Evolutionary conservation across 2,329 filamentous ascomycete genomes (phyloP).

Genomic region (Leptographium radiaticola): DNA sequence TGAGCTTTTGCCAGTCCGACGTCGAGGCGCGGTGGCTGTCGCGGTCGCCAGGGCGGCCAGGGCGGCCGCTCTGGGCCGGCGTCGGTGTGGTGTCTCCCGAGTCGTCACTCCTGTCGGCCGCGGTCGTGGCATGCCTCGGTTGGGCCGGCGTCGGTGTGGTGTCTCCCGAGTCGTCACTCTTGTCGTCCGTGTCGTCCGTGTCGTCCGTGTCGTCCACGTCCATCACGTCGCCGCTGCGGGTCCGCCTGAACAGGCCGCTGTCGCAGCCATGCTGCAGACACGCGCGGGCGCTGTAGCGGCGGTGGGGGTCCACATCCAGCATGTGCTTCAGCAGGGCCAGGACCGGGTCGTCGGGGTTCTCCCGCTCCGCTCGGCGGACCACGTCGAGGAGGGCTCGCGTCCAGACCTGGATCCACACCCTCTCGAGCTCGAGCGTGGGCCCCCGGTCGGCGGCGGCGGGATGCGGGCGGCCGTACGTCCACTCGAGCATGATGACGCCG

Average conservation of each 20-base stretch:
- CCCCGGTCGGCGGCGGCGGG: too few species aligned
- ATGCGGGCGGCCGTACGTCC: neutral
- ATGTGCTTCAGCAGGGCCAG: neutral
- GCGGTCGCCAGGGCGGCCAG: too few species aligned
- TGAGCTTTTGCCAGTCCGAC: too few species aligned
- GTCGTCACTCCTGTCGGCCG: too few species aligned
- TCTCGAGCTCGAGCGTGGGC: too few species aligned
- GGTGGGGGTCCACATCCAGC: neutral
- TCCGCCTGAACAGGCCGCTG: neutral
- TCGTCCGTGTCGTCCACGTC: neutral
- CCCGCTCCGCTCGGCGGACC: neutral
- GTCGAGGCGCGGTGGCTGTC: too few species aligned
- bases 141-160: too few species aligned
- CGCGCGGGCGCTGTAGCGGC: neutral
- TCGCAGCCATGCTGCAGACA: neutral
- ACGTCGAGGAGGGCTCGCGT: neutral
- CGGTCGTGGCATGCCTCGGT: too few species aligned
- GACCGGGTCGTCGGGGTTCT: neutral
- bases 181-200: too few species aligned
- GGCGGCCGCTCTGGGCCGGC: too few species aligned
- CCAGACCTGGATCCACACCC: neutral
- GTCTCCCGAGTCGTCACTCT: too few species aligned
- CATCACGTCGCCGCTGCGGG: neutral
- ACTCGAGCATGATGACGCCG: neutral
- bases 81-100: too few species aligned